Evolutionary conservation across 345 rosid species (phyloP).

Genomic region (Pistacia vera): DNA sequence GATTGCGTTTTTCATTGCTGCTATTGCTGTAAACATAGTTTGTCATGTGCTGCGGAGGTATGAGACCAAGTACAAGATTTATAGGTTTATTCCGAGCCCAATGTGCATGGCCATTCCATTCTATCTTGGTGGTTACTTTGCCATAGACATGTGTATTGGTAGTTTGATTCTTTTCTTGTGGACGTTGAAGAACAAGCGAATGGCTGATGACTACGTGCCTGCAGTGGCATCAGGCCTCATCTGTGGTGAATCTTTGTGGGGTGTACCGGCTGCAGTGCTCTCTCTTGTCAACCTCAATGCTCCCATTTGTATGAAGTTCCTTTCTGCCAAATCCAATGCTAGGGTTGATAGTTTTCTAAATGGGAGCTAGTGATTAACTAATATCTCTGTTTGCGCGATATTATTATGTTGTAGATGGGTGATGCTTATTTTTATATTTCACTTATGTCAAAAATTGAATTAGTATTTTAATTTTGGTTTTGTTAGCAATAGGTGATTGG

Average conservation of each 20-base stretch:
- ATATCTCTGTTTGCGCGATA: no score
- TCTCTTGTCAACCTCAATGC: constrained; percentile 63
- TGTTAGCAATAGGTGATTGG: no score
- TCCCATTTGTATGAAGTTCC: constrained; percentile 94
- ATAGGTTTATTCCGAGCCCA: constrained; percentile 78
- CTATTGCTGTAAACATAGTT: constrained; percentile 47
- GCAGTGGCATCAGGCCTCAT: constrained; percentile 91
- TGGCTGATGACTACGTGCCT: constrained; percentile 56
- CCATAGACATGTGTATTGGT: constrained; percentile 88
- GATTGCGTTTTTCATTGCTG: constrained; percentile 51
- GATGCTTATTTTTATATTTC: no score
- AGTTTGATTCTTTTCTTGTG: constrained; percentile 77
- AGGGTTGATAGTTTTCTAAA: constrained; percentile 59
- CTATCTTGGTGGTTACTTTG: constrained; percentile 82
- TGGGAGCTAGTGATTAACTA: constrained; percentile 10
- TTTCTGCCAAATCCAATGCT: constrained; percentile 51
- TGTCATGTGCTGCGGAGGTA: constrained; percentile 28
- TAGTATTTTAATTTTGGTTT: no score
- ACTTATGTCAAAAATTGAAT: no score
- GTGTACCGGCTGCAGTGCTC: constrained; percentile 83
- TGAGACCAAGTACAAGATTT: constrained; percentile 35
- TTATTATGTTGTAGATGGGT: no score
- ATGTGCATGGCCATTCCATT: constrained; percentile 99
- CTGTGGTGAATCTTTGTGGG: constrained; percentile 90
- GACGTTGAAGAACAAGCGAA: constrained; percentile 53